A percentile compares a stretch with the other conserved stretches of the same genome.
Evolutionary conservation across 805 yeast species (phyloP).

Genomic region (Saccharomyces paradoxus): DNA sequence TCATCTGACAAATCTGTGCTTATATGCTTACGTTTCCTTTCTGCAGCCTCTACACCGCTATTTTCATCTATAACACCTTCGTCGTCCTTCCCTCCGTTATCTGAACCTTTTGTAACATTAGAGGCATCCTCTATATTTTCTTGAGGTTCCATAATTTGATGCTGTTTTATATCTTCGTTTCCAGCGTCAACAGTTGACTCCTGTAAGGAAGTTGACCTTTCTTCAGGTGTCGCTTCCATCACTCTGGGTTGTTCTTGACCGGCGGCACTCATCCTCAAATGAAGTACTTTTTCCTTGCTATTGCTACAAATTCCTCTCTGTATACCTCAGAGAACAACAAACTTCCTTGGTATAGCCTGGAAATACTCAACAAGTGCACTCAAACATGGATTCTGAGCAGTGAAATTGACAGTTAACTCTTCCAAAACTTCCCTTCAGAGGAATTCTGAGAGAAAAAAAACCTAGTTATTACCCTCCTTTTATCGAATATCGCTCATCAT

Average conservation of each 20-base stretch:
- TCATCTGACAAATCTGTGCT: slow-evolving; percentile 17
- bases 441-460: neutral
- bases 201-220: neutral
- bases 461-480: neutral
- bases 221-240: neutral
- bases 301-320: neutral
- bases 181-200: neutral
- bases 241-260: neutral
- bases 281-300: neutral
- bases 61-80: neutral
- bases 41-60: slow-evolving; percentile 1
- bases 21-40: slow-evolving; percentile 25
- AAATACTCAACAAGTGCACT: neutral
- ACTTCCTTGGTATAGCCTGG: too few relatives aligned
- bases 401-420: neutral
- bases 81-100: slow-evolving; percentile 2
- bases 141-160: neutral
- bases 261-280: neutral
- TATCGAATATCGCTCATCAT: neutral
- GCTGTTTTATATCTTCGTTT: neutral
- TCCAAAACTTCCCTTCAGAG: neutral
- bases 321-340: neutral
- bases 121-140: neutral
- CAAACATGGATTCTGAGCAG: neutral
- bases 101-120: neutral